Evolutionary conservation across 73 alveolate species (phyloP), one percentile per base, ranked within the genome.

Genomic region (Paramecium biaurelia): DNA sequence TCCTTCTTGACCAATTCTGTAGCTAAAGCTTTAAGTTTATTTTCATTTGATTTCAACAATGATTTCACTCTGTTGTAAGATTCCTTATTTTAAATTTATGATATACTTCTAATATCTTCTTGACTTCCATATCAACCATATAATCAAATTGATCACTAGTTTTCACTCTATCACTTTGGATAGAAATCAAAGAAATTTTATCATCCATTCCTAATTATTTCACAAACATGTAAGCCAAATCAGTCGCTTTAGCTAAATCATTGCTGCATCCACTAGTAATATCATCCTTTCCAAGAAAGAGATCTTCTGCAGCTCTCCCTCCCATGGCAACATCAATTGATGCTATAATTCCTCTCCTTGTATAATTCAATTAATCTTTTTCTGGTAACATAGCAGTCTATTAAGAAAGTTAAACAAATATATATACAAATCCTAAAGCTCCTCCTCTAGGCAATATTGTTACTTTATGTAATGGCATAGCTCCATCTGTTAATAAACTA

Each of bases 251-350:
- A 34, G 90, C 43, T 15, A 96, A 93, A 70, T 96, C 99, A 49
- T 93, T 74, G 53, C 96, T 93, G 56, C 99, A 96, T 26, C 99
- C 99, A 24, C 96, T 76, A 6, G 99, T 93, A 24, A 96, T 92
- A 28, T 92, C 67, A 26, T 94, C 94, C 11, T 86, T 92, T 1
- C 99, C 99, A 18, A 95, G 30, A 92, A 94, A 95, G 10, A 96
- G 23, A 21, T 94, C 93, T 84, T 96, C 99, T 84, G 99, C 99
- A n/a, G 97, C 96, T 57, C 97, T 94, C 10, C 99, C 99, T 11
- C 99, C 99, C 97, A 96, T 92, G 7, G 98, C 97, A 0, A 93
- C 97, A 79, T 96, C 99, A 34, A 96, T 95, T 38, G 92, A 93
- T 24, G 98, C 98, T 5, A 95, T 76, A 41, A 96, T 96, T 86